Evolutionary conservation across 2,329 filamentous ascomycete species (phyloP).

Genomic region (Aspergillus versicolor): DNA sequence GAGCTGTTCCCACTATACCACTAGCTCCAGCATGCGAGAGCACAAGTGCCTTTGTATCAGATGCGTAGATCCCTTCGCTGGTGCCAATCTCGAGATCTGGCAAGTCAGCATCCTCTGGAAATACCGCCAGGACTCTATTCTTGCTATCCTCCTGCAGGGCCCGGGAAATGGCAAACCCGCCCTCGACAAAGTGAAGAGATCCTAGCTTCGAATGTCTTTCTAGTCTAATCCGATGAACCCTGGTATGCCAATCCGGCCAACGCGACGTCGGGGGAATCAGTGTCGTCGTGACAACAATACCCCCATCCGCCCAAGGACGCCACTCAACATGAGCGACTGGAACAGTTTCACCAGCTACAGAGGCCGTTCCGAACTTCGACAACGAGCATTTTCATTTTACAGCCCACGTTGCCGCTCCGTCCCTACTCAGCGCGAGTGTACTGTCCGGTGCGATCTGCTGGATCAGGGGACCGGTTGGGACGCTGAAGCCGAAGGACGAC

Average conservation of each 20-base stretch:
- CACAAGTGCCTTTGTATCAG: background rate
- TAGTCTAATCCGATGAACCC: constrained; percentile 25
- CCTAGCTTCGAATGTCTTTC: background rate
- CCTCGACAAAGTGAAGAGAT: constrained; percentile 7
- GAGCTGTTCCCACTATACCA: background rate
- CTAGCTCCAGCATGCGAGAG: constrained; percentile 4
- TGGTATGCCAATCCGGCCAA: constrained; percentile 35
- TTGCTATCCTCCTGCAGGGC: background rate
- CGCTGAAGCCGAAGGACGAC: constrained; percentile 47
- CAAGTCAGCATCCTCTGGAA: background rate
- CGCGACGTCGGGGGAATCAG: constrained; percentile 27
- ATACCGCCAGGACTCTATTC: constrained; percentile 12
- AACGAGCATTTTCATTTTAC: constrained; percentile 5
- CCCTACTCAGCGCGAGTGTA: constrained; percentile 6
- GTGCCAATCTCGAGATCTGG: too few relatives aligned
- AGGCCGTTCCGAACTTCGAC: background rate
- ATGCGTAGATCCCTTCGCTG: background rate
- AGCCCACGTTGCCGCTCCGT: constrained; percentile 5
- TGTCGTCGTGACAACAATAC: constrained; percentile 25
- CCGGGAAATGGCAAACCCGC: constrained; percentile 6
- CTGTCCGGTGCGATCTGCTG: constrained; percentile 15
- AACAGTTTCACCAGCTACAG: background rate
- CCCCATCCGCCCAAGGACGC: constrained; percentile 2
- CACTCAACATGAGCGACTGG: background rate
- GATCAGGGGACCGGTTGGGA: constrained; percentile 32